Evolutionary conservation across 345 rosid species (phyloP).

Genomic region (Populus pruinosa): DNA sequence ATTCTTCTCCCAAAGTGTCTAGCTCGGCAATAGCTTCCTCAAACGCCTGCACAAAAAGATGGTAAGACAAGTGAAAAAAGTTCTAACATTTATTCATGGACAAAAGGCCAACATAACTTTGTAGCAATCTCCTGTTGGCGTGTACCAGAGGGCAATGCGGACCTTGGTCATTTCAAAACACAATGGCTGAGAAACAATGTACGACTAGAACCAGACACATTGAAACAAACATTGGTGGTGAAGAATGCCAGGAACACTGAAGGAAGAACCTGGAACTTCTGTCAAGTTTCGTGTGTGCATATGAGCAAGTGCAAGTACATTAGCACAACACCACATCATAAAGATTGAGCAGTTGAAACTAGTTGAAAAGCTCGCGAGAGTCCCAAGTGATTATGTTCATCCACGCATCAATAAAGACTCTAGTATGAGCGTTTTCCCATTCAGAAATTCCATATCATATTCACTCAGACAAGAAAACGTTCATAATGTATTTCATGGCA

Average conservation of each 20-base stretch:
- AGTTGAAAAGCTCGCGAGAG: neutral
- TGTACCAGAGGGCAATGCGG: neutral
- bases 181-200: neutral
- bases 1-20: constrained; percentile 87
- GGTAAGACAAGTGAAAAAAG: neutral
- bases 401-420: neutral
- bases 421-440: neutral
- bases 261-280: neutral
- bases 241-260: neutral
- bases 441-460: neutral
- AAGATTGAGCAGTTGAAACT: neutral
- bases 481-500: neutral
- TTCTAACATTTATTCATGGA: neutral
- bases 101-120: neutral
- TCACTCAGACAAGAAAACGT: neutral
- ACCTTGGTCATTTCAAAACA: neutral
- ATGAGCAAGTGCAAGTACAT: neutral
- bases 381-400: neutral
- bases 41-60: constrained; percentile 52
- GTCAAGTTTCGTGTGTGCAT: neutral
- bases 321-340: neutral
- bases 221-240: neutral
- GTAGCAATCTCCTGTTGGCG: neutral
- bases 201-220: neutral
- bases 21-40: constrained; percentile 97